Base-by-base conservation (phyloP, 2,329 filamentous ascomycete genomes). In the Ceratocystis alfenasii region DNA sequence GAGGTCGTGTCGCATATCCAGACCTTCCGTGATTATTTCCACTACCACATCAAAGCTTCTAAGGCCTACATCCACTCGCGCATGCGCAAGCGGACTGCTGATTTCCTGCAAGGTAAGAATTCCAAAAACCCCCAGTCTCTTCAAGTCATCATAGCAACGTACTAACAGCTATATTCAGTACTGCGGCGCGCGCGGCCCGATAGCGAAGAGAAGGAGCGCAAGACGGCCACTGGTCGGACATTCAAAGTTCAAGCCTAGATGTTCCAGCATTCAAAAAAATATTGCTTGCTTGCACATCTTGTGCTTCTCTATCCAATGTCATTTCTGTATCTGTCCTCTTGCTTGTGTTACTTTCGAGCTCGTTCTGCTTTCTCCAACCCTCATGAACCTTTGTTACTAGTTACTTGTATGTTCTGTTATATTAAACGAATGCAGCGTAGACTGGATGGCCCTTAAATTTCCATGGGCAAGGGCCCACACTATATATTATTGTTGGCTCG, bases 11-110 rank as follows among this genome's bases (percentile, higher is more conserved):
- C 92, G 63, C 95, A 99, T 76, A 97, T 99, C 72, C 95, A 99
- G 78, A 99, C 94, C 15, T 99, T 99, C 89, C 89, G 94, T 70
- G 94, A 99, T 75, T 99, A 99, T 78, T 99, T 99, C 82, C 94
- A 99, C 77, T 99, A 99, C 76, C 94, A 99, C 77, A 99, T 99
- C 78, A 99, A 99, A 79, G 95, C 94, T 36, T 96, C 92, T 69
- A 99, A 99, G 81, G 94, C 95, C 64, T 99, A 96, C 74, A 99
- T 99, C 70, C 94, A 99, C 81, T 95, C 92, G 44, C 86, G 95
- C 73, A 99, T 99, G 94, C 87, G 94, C 74, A 90, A 93, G 80
- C 86, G 94, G 75, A 99, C 95, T 8, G 94, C 94, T 62, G 95
- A 99, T 76, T 99, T 99, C 80, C 85, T 99, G 67, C 95, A 99